A percentile compares a stretch with the other conserved stretches of the same genome.
These are phyloP conservation scores for Brettanomyces sp. DNA, from an alignment of 805 yeast species.

Conservation along the genomic window DNA sequence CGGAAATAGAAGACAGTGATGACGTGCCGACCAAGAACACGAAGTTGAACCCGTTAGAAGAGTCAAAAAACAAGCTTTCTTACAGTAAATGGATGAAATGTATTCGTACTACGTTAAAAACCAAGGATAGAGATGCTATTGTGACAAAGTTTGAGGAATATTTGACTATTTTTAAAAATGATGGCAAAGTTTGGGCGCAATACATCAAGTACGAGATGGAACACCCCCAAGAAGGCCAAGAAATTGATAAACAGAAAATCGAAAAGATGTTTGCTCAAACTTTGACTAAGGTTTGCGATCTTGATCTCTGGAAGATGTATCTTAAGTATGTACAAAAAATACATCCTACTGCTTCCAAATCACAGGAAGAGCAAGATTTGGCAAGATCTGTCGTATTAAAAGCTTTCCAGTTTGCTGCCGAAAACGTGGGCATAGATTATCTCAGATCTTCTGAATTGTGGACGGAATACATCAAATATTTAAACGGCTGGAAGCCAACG, in stretches of 20 bases:
- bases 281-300: constrained; percentile 51
- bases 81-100: constrained; percentile 48
- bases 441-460: constrained; percentile 57
- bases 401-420: constrained; percentile 78
- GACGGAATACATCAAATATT: constrained; percentile 74
- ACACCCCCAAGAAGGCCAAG: constrained; percentile 33
- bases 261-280: constrained; percentile 60
- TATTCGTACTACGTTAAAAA: constrained; percentile 34
- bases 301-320: constrained; percentile 69
- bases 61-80: constrained; percentile 27
- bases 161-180: constrained; percentile 55
- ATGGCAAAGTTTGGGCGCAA: constrained; percentile 64
- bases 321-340: constrained; percentile 67
- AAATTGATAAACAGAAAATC: constrained; percentile 55
- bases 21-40: no score
- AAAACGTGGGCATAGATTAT: constrained; percentile 71
- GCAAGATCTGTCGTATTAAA: constrained; percentile 65
- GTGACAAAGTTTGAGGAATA: constrained; percentile 50
- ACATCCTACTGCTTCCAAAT: constrained; percentile 56
- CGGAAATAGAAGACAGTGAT: no score
- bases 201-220: constrained; percentile 43
- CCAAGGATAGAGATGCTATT: constrained; percentile 53
- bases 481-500: constrained; percentile 69
- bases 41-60: no score
- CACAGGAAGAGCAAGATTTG: constrained; percentile 32